Base-by-base conservation (phyloP, 208 protist species). In the Trypanosoma cruzi region DNA sequence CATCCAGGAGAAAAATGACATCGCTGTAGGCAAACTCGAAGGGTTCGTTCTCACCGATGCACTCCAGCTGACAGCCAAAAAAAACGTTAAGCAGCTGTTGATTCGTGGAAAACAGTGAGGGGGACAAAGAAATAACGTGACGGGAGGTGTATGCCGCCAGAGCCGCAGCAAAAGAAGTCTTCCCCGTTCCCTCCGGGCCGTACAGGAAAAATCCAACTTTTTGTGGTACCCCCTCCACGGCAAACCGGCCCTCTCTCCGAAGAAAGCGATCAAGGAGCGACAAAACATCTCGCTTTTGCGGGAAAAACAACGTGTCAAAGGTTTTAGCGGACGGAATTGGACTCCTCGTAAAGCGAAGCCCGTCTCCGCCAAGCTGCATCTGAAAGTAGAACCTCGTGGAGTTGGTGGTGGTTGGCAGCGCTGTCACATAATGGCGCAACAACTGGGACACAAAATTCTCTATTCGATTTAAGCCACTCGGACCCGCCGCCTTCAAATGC, bases 61-160 rank as follows among this genome's bases (percentile, higher is more conserved):
- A 86, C 46, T 48, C 8, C 44, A 81, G 81, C 29, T 28, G 18
- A 31, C 75, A 77, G 36, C 82, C 77, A 54, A 96, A 84, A 72
- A 97, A 90, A 34, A 94, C 85, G 69, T 95, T 88, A 67, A 90
- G 89, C 58, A 97, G 84, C 64, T 97, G 85, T 76, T 95, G 81
- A 63, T 97, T 95, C 31, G 89, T 95, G 32, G 80, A 73, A 57
- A 96, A 73, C 42, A 81, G 70, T n/a, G 71, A 64, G 36, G 96
- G 80, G 26, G 81, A 75, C 40, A 97, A 65, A 44, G 79, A 88
- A 44, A 97, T 84, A 24, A 97, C 73, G 76, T 94, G 82, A 4
- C 93, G 87, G 26, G 90, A 98, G 0, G 98, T 99, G 83, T 99
- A 99, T 64, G 99, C 93, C 11, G 99, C 98, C 24, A 99, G 97